Conservation (phyloP, 2,329 filamentous ascomycete species). For the Laburnicola sp. region DNA sequence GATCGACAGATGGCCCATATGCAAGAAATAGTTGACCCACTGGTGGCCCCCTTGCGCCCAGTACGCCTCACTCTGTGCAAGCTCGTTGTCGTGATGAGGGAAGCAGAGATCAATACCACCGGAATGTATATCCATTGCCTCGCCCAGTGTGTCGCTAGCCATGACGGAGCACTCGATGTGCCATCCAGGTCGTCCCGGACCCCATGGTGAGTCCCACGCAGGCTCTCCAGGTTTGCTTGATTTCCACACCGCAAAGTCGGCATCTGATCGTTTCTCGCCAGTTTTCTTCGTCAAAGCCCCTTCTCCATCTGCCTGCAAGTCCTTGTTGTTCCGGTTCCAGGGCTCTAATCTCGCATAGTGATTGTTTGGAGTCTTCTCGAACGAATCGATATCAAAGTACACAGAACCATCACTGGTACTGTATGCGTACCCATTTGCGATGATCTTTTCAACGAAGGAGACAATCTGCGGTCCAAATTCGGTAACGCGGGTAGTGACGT, state of each 20-base stretch:
- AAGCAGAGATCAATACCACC: slow-evolving; percentile 88
- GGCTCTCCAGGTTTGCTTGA: slow-evolving; percentile 89
- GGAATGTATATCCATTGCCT: slow-evolving; percentile 88
- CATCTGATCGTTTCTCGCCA: slow-evolving; percentile 70
- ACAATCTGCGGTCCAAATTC: slow-evolving; percentile 90
- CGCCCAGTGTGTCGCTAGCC: slow-evolving; percentile 85
- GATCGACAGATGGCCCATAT: slow-evolving; percentile 92
- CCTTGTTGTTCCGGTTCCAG: slow-evolving; percentile 81
- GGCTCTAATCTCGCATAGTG: slow-evolving; percentile 84
- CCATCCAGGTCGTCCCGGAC: slow-evolving; percentile 86
- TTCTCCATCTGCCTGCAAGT: slow-evolving; percentile 84
- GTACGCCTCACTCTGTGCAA: slow-evolving; percentile 89
- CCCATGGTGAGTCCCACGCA: slow-evolving; percentile 86
- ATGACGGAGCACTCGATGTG: slow-evolving; percentile 97
- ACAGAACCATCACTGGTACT: slow-evolving; percentile 75
- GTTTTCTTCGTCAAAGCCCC: slow-evolving; percentile 69
- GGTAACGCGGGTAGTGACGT: slow-evolving; percentile 85
- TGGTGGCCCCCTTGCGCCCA: slow-evolving; percentile 61
- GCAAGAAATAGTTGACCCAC: slow-evolving; percentile 95
- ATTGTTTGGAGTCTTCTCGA: slow-evolving; percentile 76
- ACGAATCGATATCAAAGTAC: slow-evolving; percentile 88
- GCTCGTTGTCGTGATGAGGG: slow-evolving; percentile 79
- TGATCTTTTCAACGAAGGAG: slow-evolving; percentile 77
- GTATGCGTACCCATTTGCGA: slow-evolving; percentile 86
- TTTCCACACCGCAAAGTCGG: slow-evolving; percentile 95